phyloP scores from a whole-genome alignment of 495 filamentous ascomycete genomes.

The Sordaria brevicollis region DNA sequence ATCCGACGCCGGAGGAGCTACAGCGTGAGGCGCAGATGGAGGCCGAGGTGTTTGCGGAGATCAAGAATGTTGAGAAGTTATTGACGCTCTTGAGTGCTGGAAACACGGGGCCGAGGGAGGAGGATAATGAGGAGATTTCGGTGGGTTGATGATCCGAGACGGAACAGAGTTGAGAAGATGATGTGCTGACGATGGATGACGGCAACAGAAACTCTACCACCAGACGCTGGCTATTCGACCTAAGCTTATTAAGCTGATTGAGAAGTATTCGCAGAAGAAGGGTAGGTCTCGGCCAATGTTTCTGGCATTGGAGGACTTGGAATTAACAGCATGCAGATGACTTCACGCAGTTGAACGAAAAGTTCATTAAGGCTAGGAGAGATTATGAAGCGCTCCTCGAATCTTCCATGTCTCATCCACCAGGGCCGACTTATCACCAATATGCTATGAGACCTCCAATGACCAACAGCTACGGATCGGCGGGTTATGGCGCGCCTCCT shows the following conservation, averaged over 20 bases:
- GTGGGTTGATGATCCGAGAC: constrained; percentile 27
- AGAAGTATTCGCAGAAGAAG: constrained; percentile 99
- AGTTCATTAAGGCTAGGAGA: constrained; percentile 95
- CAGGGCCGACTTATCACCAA: constrained; percentile 53
- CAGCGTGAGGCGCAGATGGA: constrained; percentile 97
- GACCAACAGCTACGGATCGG: constrained; percentile 50
- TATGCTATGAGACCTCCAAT: constrained; percentile 56
- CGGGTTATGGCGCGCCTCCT: constrained; percentile 34
- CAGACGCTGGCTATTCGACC: constrained; percentile 88
- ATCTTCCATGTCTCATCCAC: constrained; percentile 83
- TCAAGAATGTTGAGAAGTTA: constrained; percentile 97
- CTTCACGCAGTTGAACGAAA: constrained; percentile 95
- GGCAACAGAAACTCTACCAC: constrained; percentile 68
- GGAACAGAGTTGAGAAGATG: neutral
- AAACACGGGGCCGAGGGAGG: constrained; percentile 72
- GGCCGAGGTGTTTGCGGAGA: constrained; percentile 93
- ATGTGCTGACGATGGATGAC: neutral
- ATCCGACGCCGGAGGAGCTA: constrained; percentile 88
- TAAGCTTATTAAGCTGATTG: constrained; percentile 95
- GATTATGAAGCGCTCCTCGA: constrained; percentile 96
- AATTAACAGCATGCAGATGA: constrained; percentile 55
- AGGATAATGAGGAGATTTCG: constrained; percentile 89
- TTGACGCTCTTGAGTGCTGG: constrained; percentile 91
- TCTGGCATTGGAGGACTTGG: neutral
- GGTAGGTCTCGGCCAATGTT: constrained; percentile 39